Conservation (phyloP, 345 rosid species). For the Populus nigra region DNA sequence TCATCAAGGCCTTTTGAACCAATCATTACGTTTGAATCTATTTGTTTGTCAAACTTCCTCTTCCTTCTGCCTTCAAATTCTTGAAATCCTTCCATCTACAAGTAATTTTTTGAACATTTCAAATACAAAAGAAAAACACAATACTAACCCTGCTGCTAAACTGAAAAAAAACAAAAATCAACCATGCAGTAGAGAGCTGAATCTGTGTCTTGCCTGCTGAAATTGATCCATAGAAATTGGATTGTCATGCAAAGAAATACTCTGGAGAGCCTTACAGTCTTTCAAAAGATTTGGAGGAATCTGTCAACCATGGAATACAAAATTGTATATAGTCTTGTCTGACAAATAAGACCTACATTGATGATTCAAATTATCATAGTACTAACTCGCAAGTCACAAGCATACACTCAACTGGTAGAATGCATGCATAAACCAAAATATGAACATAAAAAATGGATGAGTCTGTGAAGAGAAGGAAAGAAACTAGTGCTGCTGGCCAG, state of each 20-base stretch:
- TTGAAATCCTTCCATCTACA: slow-evolving; percentile 84
- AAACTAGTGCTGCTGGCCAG: not conserved
- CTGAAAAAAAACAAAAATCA: not conserved
- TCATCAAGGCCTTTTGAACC: slow-evolving; percentile 91
- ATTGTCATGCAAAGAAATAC: slow-evolving; percentile 77
- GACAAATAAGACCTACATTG: not conserved
- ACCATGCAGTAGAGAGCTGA: not conserved
- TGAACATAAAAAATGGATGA: not conserved
- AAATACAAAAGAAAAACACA: not conserved
- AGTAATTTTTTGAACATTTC: not conserved
- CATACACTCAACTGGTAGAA: not conserved
- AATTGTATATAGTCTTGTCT: not conserved
- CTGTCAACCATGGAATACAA: slow-evolving; percentile 34
- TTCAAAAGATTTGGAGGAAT: slow-evolving; percentile 68
- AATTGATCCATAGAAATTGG: slow-evolving; percentile 91
- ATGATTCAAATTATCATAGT: not conserved
- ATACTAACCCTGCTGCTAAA: not conserved
- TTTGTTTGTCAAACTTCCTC: slow-evolving; percentile 92
- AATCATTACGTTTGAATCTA: slow-evolving; percentile 94
- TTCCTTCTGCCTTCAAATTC: slow-evolving; percentile 92
- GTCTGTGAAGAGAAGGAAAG: not conserved
- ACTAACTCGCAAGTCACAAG: not conserved
- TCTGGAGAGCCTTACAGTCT: slow-evolving; percentile 88
- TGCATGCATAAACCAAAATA: not conserved
- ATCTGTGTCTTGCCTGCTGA: slow-evolving; percentile 62